Conservation (phyloP, 2,329 filamentous ascomycete genomes). For the Venturia oleaginea region DNA sequence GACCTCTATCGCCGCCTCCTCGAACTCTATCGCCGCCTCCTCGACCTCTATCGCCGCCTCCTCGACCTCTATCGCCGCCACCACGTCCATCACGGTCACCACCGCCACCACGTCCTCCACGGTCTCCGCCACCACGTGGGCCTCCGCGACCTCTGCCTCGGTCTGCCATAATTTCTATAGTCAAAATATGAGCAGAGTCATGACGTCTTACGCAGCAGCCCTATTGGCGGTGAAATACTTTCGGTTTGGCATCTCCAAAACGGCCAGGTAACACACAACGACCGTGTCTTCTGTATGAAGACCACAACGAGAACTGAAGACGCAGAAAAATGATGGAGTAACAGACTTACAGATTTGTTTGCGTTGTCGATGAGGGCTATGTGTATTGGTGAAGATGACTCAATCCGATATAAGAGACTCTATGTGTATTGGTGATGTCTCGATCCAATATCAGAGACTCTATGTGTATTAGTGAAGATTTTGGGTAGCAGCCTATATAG, state of each 20-base stretch:
- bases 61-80: conserved; percentile 11
- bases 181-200: background rate
- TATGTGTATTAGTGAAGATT: background rate
- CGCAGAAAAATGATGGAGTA: too few relatives aligned
- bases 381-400: background rate
- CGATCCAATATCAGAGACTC: background rate
- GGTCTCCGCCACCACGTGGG: conserved; percentile 12
- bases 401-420: background rate
- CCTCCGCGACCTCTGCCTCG: conserved; percentile 4
- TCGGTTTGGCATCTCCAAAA: background rate
- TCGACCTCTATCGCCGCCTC: conserved; percentile 1
- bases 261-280: background rate
- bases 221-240: background rate
- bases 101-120: conserved; percentile 7
- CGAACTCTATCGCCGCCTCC: background rate
- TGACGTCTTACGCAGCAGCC: background rate
- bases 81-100: conserved; percentile 7
- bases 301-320: background rate
- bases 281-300: background rate
- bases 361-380: background rate
- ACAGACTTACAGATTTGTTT: background rate
- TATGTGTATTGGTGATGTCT: background rate
- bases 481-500: background rate
- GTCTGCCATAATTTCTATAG: background rate
- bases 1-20: background rate